These are phyloP conservation scores for Xerocomus potaroensis DNA, from an alignment of 768 basidiomycete species.

Conservation along the genomic window DNA sequence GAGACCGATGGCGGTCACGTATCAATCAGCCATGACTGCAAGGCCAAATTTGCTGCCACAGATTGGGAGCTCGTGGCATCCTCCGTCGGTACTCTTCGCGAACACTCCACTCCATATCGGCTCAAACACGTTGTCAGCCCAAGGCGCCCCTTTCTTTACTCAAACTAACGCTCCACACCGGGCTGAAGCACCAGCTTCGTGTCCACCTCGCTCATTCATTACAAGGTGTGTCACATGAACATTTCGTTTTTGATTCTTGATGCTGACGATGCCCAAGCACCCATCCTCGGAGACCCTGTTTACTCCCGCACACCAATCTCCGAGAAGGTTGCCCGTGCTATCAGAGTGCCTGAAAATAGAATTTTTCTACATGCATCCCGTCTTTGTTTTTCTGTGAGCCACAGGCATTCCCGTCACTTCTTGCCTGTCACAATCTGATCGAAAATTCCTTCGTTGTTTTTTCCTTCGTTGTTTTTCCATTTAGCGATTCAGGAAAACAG, in stretches of 20 bases:
- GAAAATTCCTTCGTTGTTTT: background rate
- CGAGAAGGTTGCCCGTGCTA: constrained; percentile 25
- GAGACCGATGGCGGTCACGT: constrained; percentile 43
- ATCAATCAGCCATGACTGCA: constrained; percentile 27
- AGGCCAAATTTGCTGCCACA: constrained; percentile 32
- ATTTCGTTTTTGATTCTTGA: background rate
- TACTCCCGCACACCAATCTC: constrained; percentile 40
- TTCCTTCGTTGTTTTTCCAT: background rate
- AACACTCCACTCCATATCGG: constrained; percentile 15
- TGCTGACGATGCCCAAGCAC: constrained; percentile 39
- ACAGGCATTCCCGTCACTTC: background rate
- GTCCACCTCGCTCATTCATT: constrained; percentile 54
- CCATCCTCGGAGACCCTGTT: constrained; percentile 58
- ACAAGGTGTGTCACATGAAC: constrained; percentile 33
- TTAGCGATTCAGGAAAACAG: constrained; percentile 46
- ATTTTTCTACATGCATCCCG: constrained; percentile 60
- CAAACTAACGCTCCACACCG: constrained; percentile 53
- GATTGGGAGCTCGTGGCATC: constrained; percentile 58
- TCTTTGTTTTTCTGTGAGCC: constrained; percentile 50
- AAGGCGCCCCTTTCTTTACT: constrained; percentile 52
- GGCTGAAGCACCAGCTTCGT: constrained; percentile 69
- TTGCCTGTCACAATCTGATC: background rate
- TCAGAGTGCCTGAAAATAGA: constrained; percentile 40
- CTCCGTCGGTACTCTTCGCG: constrained; percentile 42
- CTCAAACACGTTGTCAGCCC: constrained; percentile 31